Conservation (phyloP, 805 yeast species). For the Lipomyces yamadae region DNA sequence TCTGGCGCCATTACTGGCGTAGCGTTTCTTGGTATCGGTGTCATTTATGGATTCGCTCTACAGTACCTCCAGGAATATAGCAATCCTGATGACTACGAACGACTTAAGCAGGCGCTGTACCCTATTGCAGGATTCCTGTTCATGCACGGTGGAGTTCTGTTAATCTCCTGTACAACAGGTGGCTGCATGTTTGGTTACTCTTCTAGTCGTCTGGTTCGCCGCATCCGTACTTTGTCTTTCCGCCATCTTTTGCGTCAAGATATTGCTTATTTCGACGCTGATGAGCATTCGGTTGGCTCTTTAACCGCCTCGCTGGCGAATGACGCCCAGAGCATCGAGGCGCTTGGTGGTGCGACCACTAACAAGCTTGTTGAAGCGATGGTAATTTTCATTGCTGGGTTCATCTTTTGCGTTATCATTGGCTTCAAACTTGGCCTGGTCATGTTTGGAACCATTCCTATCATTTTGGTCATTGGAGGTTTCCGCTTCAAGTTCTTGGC, state of each 20-base stretch:
- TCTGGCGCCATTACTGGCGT: constrained; percentile 33
- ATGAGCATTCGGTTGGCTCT: constrained; percentile 40
- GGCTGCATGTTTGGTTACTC: constrained; percentile 35
- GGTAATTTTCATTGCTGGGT: constrained; percentile 49
- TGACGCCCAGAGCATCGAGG: constrained; percentile 42
- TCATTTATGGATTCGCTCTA: constrained; percentile 28
- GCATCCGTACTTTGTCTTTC: constrained; percentile 39
- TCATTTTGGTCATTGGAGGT: constrained; percentile 50
- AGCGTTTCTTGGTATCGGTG: constrained; percentile 24
- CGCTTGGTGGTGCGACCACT: constrained; percentile 42
- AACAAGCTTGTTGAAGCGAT: constrained; percentile 44
- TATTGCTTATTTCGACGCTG: constrained; percentile 41
- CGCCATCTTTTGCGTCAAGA: constrained; percentile 42
- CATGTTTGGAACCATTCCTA: constrained; percentile 46
- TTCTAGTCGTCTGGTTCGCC: constrained; percentile 37
- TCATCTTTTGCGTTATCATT: constrained; percentile 48
- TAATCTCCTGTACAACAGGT: constrained; percentile 23
- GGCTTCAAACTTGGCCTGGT: constrained; percentile 52
- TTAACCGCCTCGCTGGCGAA: constrained; percentile 39
- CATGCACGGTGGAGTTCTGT: constrained; percentile 26
- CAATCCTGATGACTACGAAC: constrained; percentile 22
- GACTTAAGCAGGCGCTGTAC: constrained; percentile 22
- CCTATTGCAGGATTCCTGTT: constrained; percentile 32
- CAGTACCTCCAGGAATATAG: constrained; percentile 24
- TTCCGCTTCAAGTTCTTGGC: constrained; percentile 46